Conservation (phyloP, 805 yeast species). For the Cyberlindnera mississippiensis region DNA sequence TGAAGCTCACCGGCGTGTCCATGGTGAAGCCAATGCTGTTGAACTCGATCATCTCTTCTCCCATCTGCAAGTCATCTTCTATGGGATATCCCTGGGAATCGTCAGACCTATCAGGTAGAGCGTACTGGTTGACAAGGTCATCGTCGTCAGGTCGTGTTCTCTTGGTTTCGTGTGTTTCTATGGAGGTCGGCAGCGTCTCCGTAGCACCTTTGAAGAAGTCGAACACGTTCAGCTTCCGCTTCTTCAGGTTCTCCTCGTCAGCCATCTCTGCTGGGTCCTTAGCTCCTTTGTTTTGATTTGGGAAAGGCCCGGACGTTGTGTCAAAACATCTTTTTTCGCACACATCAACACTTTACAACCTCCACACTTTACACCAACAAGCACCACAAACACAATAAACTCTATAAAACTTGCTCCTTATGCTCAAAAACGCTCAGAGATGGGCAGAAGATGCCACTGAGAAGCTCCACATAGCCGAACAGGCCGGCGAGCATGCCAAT, state of each 20-base stretch:
- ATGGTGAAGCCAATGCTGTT: conserved; percentile 1
- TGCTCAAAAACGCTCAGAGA: not conserved
- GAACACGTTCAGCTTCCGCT: conserved; percentile 14
- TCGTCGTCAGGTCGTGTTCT: conserved; percentile 20
- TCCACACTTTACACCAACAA: not conserved
- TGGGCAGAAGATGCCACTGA: conserved; percentile 47
- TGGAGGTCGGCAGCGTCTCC: conserved; percentile 7
- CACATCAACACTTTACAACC: not conserved
- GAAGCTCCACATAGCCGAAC: conserved; percentile 46
- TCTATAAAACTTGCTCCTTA: too few species aligned
- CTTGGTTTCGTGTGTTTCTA: conserved; percentile 15
- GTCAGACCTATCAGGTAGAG: too few species aligned
- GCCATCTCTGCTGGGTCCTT: not conserved
- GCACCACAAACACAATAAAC: not conserved
- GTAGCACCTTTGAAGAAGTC: conserved; percentile 15
- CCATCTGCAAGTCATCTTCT: not conserved
- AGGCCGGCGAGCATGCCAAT: conserved; percentile 49
- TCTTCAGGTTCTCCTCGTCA: conserved; percentile 6
- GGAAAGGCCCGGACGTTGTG: conserved; percentile 1
- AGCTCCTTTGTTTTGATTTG: too few species aligned
- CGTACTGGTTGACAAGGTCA: too few species aligned
- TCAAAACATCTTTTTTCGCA: not conserved
- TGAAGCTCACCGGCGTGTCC: conserved; percentile 1
- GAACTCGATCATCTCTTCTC: not conserved
- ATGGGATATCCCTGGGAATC: too few species aligned